Evolutionary conservation across 1,139 yeast species (phyloP), one percentile per base, ranked within the genome.

Genomic region (Casaregolazyma suthepensis): DNA sequence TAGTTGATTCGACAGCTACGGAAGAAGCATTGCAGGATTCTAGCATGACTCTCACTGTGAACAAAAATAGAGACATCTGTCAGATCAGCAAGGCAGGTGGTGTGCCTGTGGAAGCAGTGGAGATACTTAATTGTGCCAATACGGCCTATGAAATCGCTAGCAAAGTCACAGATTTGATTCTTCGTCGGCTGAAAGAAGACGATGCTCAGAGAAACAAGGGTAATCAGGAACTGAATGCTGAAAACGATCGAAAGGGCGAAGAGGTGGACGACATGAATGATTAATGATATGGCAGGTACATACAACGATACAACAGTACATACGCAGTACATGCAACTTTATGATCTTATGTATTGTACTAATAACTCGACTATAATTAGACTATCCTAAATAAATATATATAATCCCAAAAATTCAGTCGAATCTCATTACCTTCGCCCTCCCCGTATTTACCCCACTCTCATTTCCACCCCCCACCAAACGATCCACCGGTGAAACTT

Each of bases 11-110:
- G 1, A 83, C 83, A 19, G 74, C 82, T 51, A 77, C 81, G 53
- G 99, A 93, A 69, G 97, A 91, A 65, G 69, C 77, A 20, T 71
- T 90, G 23, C 76, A 94, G 56, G 87, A 85, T 54, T 96, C 97
- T 31, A 80, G 80, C 13, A 75, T 93, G 69, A 87, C 95, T 1
- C 82, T 93, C 26, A 90, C 99, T 0, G 71, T 91, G 56, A 93
- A 93, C 69, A 88, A 87, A 63, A 93, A 91, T 68, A 78, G 94
- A 61, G 99, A 93, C 64, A 74, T 93, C 18, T 89, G 96, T 52
- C 99, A 93, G 68, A 76, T 94, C 44, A 79, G 87, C 49, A 93
- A 93, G 65, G 87, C 90, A 45, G 99, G 99, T 49, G 97, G 98
- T 0, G 74, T 88, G 48, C 87, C 95, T 1, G 81, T 93, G 60